Evolutionary conservation across 352 stramenopile species (phyloP).

Genomic region (Phytopythium oedochilum): DNA sequence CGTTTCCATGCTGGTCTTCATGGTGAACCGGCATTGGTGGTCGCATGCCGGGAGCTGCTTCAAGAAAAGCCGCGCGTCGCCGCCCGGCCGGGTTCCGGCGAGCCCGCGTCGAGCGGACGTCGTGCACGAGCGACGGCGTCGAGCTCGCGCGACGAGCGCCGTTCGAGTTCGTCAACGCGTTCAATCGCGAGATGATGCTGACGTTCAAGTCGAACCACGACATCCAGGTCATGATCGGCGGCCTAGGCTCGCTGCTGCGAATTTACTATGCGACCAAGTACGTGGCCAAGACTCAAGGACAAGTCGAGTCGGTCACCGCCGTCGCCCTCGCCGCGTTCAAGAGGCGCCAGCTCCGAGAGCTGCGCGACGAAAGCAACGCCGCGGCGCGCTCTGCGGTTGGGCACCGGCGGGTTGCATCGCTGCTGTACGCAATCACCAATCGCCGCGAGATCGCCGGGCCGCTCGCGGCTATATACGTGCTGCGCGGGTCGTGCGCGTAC

Average conservation of each 20-base stretch:
- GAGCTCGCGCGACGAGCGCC: background rate
- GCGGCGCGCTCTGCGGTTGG: background rate
- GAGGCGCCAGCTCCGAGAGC: background rate
- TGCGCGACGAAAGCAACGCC: background rate
- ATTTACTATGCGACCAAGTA: background rate
- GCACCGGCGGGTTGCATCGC: background rate
- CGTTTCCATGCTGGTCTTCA: background rate
- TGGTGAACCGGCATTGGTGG: constrained; percentile 1
- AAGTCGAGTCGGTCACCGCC: background rate
- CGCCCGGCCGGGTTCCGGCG: background rate
- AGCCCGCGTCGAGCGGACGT: background rate
- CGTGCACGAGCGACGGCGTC: background rate
- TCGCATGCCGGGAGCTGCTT: background rate
- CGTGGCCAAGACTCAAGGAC: background rate
- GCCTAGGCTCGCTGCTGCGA: background rate
- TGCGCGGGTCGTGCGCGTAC: background rate
- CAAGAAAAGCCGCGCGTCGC: background rate
- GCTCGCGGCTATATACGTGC: background rate
- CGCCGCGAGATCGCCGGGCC: background rate
- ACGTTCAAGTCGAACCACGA: background rate
- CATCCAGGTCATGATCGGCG: background rate
- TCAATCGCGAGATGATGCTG: background rate
- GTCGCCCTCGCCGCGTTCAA: background rate
- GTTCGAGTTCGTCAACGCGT: background rate
- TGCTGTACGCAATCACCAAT: background rate